Evolutionary conservation across 768 basidiomycete genomes (phyloP).

Genomic region (Panellus pusillus): DNA sequence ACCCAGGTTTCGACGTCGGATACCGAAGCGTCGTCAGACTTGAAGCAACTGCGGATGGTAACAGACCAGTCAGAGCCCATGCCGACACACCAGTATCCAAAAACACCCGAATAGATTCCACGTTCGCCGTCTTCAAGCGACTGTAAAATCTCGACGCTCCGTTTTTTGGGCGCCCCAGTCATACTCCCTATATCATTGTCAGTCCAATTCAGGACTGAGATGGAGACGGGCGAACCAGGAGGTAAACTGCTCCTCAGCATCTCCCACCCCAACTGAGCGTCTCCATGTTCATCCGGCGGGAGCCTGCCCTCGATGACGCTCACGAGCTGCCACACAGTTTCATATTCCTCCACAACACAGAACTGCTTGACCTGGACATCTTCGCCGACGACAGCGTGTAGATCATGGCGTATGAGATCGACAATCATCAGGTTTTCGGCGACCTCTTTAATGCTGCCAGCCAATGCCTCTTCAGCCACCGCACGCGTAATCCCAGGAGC

Average conservation of each 20-base stretch:
- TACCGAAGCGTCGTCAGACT: conserved; percentile 45
- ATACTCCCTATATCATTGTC: conserved; percentile 68
- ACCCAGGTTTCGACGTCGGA: conserved; percentile 59
- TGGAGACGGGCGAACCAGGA: conserved; percentile 56
- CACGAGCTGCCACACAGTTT: conserved; percentile 94
- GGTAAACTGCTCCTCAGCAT: conserved; percentile 79
- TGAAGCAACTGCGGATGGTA: conserved; percentile 90
- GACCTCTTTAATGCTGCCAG: conserved; percentile 80
- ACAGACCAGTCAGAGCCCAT: conserved; percentile 93
- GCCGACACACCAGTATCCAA: conserved; percentile 90
- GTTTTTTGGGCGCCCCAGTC: conserved; percentile 96
- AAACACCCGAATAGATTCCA: conserved; percentile 87
- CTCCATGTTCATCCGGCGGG: conserved; percentile 29
- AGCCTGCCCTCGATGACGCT: conserved; percentile 85
- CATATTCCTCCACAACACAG: conserved; percentile 86
- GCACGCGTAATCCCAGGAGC: conserved; percentile 60
- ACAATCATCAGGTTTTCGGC: conserved; percentile 99
- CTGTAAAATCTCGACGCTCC: conserved; percentile 88
- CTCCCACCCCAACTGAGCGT: conserved; percentile 71
- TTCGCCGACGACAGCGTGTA: conserved; percentile 81
- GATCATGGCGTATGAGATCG: conserved; percentile 91
- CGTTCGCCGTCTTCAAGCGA: conserved; percentile 71
- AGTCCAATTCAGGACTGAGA: not conserved
- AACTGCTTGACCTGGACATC: conserved; percentile 83
- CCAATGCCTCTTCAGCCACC: conserved; percentile 62